Conservation (phyloP, 495 filamentous ascomycete species). For the Xylaria castorea region DNA sequence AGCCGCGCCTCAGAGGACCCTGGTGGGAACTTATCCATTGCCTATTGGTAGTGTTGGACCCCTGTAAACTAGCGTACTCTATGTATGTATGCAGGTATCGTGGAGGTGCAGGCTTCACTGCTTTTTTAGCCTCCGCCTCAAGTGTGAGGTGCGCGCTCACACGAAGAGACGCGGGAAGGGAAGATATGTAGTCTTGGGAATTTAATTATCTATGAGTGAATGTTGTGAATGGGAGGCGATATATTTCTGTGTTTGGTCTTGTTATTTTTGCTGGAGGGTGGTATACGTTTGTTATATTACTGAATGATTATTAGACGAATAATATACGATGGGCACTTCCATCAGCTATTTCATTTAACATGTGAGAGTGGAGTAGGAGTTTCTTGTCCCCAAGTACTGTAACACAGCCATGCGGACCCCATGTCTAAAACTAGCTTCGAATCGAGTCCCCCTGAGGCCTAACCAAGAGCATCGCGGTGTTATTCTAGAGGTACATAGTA, state of each 20-base stretch:
- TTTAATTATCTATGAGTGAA: not conserved
- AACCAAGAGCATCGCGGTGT: too few species aligned
- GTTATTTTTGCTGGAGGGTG: not conserved
- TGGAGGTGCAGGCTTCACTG: not conserved
- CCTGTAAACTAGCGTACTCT: too few species aligned
- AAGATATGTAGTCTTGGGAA: not conserved
- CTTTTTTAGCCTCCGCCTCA: not conserved
- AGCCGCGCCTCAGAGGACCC: not conserved
- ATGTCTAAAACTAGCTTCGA: not conserved
- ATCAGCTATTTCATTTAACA: not conserved
- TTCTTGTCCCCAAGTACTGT: not conserved
- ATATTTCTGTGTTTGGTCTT: not conserved
- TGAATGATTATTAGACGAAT: not conserved
- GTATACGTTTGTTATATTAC: not conserved
- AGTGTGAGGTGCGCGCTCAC: not conserved
- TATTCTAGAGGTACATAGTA: too few species aligned
- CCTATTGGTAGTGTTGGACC: too few species aligned
- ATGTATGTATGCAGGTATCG: too few species aligned
- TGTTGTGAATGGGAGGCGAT: not conserved
- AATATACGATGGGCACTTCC: not conserved
- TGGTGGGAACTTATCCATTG: not conserved
- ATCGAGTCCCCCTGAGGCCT: too few species aligned
- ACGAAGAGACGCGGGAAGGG: not conserved
- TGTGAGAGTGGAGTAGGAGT: not conserved
- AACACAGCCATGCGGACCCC: not conserved